Base-by-base conservation (phyloP, 2,329 filamentous ascomycete genomes). In the Exutisphaerella laricina region DNA sequence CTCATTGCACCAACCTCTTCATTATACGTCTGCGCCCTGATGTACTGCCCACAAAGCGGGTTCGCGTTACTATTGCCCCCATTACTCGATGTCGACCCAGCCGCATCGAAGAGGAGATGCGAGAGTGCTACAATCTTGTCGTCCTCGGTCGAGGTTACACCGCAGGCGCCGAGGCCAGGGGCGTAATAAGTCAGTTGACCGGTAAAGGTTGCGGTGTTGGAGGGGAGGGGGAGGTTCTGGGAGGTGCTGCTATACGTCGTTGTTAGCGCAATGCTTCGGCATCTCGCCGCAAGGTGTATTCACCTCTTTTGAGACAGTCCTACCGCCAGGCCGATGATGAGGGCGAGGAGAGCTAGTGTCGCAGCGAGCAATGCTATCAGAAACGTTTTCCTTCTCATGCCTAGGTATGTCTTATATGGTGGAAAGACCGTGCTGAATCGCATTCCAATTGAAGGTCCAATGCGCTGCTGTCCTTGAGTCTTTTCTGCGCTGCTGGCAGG, bases 161-260 rank as follows among this genome's bases (percentile, higher is more conserved):
- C 85, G 59, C 86, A 90, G 0, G 84, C 80, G 9, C 85, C 85
- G 3, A 86, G 70, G 0, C 64, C 76, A 0, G 82, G 77, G 13
- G 69, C 66, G 61, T 84, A 89, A 66, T 80, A 89, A 1, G 82
- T 87, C 38, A 85, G 61, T 37, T 85, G 80, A 39, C 82, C 83
- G 3, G 67, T 72, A 55, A 77, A 78, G 0, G 72, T 70, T 1
- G 71, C 67, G 8, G 69, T 67, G 42, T 74, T 70, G 17, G 65
- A 67, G 2, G 75, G 75, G 5, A 78, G 66, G 3, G 75, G 74
- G 5, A 78, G 64, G 49, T 74, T 72, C 30, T 60, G 54, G 39
- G 48, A 45, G 33, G 61, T 65, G 30, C 2, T 21, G 23, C n/a
- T n/a, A 32, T 9, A 26, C n/a, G 33, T 13, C 16, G 2, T 17